phyloP scores from a whole-genome alignment of 257 asterid genomes.

The Nicotiana benthamiana region DNA sequence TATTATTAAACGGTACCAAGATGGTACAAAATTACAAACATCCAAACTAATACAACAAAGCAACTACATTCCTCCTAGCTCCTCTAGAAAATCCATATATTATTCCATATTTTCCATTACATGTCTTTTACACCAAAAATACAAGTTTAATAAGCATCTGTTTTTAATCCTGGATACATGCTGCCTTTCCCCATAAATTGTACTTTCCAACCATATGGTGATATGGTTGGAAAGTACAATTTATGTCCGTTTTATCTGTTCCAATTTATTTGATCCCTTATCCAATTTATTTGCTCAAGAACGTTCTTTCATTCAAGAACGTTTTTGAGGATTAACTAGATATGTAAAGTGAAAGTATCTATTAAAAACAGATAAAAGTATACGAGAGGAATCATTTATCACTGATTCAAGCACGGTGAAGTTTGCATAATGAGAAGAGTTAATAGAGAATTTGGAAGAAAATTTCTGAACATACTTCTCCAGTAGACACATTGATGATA shows the following conservation, averaged over 20 bases:
- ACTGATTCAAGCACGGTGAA: background rate
- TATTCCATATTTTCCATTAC: too few relatives aligned
- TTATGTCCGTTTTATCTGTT: background rate
- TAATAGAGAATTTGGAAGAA: background rate
- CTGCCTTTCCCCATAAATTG: too few relatives aligned
- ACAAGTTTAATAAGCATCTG: too few relatives aligned
- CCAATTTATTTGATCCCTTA: background rate
- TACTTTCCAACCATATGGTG: too few relatives aligned
- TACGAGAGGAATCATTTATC: background rate
- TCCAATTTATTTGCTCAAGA: background rate
- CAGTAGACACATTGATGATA: slow-evolving; percentile 42
- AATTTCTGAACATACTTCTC: slow-evolving; percentile 39
- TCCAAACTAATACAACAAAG: too few relatives aligned
- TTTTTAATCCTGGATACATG: too few relatives aligned
- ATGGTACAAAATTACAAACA: too few relatives aligned
- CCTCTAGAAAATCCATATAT: too few relatives aligned
- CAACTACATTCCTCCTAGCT: too few relatives aligned
- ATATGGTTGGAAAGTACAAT: too few relatives aligned
- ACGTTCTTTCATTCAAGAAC: background rate
- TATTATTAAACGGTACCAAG: too few relatives aligned
- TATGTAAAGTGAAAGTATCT: background rate
- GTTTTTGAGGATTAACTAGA: background rate
- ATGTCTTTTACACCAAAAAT: too few relatives aligned
- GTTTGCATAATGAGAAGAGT: background rate
- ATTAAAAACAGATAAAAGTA: background rate